Conservation (phyloP, 192 early-diverging fungal species). For the Entomortierella beljakovae region DNA sequence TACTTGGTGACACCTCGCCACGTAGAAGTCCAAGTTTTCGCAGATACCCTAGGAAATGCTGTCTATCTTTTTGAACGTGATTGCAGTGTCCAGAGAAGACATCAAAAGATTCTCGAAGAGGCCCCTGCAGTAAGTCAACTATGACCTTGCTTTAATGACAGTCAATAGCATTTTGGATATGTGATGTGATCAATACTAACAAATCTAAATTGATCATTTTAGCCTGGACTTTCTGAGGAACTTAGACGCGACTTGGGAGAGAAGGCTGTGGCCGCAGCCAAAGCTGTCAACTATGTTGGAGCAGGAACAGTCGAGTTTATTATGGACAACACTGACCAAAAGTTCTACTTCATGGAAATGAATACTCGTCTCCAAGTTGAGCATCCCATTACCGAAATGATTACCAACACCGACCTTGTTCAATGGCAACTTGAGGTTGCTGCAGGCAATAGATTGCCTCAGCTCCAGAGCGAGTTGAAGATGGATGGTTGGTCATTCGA, state of each 20-base stretch:
- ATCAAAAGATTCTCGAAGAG: constrained; percentile 98
- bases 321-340: constrained; percentile 85
- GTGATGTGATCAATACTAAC: too few species aligned
- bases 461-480: constrained; percentile 74
- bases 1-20: constrained; percentile 90
- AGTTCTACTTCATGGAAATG: constrained; percentile 99
- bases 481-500: constrained; percentile 95
- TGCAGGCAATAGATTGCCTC: constrained; percentile 86
- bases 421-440: constrained; percentile 97
- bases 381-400: constrained; percentile 97
- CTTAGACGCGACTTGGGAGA: constrained; percentile 78
- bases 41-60: constrained; percentile 86
- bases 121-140: constrained; percentile 80
- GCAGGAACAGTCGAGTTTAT: constrained; percentile 99
- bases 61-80: constrained; percentile 97
- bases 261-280: constrained; percentile 93
- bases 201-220: background rate
- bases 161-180: too few species aligned
- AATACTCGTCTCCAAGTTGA: constrained; percentile 96
- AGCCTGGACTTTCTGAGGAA: constrained; percentile 78
- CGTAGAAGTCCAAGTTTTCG: constrained; percentile 97
- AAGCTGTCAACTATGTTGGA: constrained; percentile 93
- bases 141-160: background rate
- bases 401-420: constrained; percentile 93
- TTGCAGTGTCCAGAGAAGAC: constrained; percentile 93